Conservation (phyloP, 1,139 yeast genomes). For the Yamadazyma taylorii region DNA sequence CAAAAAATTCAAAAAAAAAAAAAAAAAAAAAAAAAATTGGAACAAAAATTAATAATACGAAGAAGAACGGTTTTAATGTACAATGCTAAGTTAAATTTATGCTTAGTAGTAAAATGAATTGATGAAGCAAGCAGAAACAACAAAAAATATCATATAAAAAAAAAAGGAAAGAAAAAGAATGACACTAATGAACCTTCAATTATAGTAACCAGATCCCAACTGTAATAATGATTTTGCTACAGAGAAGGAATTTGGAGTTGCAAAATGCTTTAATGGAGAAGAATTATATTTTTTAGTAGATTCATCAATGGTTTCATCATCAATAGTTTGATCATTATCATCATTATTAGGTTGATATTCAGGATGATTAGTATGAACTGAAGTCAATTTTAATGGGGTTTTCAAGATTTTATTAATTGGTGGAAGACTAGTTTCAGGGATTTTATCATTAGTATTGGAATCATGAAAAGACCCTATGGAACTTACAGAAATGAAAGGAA, state of each 20-base stretch:
- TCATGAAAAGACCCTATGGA: neutral
- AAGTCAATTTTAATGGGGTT: constrained; percentile 42
- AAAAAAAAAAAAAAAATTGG: too few relatives aligned
- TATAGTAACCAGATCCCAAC: constrained; percentile 31
- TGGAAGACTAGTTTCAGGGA: constrained; percentile 25
- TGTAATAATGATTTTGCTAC: constrained; percentile 51
- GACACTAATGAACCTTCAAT: constrained; percentile 3
- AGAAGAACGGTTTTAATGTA: neutral
- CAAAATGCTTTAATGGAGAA: constrained; percentile 41
- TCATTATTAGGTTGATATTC: constrained; percentile 21
- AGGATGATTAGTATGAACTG: constrained; percentile 21
- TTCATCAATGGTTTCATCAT: constrained; percentile 23
- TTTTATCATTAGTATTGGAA: neutral
- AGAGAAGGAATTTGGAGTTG: constrained; percentile 52
- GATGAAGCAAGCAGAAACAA: too few relatives aligned
- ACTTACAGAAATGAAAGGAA: constrained; percentile 1
- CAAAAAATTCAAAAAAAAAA: neutral
- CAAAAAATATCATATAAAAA: neutral
- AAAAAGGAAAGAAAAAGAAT: neutral
- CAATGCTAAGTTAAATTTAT: constrained; percentile 1
- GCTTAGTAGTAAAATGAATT: too few relatives aligned
- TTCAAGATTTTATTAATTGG: constrained; percentile 46
- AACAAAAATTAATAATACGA: constrained; percentile 2
- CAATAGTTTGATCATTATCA: constrained; percentile 35
- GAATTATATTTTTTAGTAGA: constrained; percentile 19